Evolutionary conservation across 345 rosid genomes (phyloP).

Genomic region (Excoecaria agallocha): DNA sequence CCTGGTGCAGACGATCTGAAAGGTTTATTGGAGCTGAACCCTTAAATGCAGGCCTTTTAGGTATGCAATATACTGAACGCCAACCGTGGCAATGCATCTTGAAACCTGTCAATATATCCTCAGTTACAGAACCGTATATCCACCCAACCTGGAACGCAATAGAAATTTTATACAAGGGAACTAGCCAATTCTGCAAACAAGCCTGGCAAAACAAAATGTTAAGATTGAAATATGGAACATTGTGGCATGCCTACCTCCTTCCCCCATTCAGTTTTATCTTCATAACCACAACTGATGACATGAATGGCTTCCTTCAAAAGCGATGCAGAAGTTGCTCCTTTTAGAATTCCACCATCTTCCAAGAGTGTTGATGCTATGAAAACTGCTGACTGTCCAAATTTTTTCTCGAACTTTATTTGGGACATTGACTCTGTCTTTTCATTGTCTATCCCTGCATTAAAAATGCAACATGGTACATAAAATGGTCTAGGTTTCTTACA

Average conservation of each 20-base stretch:
- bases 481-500: neutral
- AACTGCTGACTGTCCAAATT: slow-evolving; percentile 56
- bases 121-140: slow-evolving; percentile 82
- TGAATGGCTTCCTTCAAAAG: slow-evolving; percentile 72
- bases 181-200: neutral
- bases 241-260: slow-evolving; percentile 43
- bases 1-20: slow-evolving; percentile 73
- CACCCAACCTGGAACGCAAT: slow-evolving; percentile 50
- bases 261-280: slow-evolving; percentile 74
- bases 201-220: neutral
- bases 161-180: neutral
- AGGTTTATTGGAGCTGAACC: slow-evolving; percentile 77
- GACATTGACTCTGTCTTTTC: slow-evolving; percentile 47
- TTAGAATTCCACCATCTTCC: slow-evolving; percentile 57
- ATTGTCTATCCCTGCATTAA: slow-evolving; percentile 39
- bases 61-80: slow-evolving; percentile 70
- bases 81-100: slow-evolving; percentile 81
- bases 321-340: slow-evolving; percentile 45
- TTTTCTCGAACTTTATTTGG: slow-evolving; percentile 54
- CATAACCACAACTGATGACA: slow-evolving; percentile 68
- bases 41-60: slow-evolving; percentile 59
- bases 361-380: slow-evolving; percentile 45
- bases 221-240: neutral
- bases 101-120: slow-evolving; percentile 71
- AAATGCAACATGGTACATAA: slow-evolving; percentile 1